phyloP scores from a whole-genome alignment of 1,284 basidiomycete genomes.

The Naganishia sp. region DNA sequence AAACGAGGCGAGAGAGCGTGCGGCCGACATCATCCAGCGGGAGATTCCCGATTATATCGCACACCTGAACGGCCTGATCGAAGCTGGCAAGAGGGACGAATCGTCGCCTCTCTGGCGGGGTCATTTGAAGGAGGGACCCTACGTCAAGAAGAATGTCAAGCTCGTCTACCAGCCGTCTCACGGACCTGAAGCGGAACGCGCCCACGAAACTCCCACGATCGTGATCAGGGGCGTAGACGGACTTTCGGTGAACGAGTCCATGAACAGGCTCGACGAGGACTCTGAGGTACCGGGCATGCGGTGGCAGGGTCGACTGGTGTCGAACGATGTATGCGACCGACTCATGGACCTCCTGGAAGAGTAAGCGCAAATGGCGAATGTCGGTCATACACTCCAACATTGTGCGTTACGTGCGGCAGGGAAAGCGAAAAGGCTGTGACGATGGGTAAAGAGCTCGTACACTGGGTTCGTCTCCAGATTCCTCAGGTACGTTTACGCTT shows the following conservation, averaged over 20 bases:
- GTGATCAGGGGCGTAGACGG: slow-evolving; percentile 5
- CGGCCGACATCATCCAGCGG: neutral
- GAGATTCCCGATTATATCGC: slow-evolving; percentile 10
- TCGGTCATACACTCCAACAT: neutral
- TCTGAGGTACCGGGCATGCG: neutral
- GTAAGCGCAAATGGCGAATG: neutral
- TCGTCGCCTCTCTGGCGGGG: slow-evolving; percentile 22
- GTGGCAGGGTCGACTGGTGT: slow-evolving; percentile 6
- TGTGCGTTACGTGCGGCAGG: neutral
- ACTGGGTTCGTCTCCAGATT: slow-evolving; percentile 11
- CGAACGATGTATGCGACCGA: slow-evolving; percentile 14
- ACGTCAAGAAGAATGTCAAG: slow-evolving; percentile 17
- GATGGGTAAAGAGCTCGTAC: slow-evolving; percentile 1
- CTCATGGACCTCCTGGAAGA: slow-evolving; percentile 11
- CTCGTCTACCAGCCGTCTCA: neutral
- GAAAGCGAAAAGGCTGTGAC: slow-evolving; percentile 4
- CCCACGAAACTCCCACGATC: neutral
- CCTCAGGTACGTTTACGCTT: no score
- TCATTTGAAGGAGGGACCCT: slow-evolving; percentile 8
- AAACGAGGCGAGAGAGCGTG: slow-evolving; percentile 10
- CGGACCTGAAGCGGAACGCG: neutral
- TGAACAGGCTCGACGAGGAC: neutral
- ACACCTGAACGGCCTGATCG: neutral
- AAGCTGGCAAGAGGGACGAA: neutral
- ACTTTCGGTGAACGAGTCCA: slow-evolving; percentile 1